These are phyloP conservation scores for Phaeodactylum tricornutum DNA, from an alignment of 108 stramenopile genomes.

Conservation along the genomic window DNA sequence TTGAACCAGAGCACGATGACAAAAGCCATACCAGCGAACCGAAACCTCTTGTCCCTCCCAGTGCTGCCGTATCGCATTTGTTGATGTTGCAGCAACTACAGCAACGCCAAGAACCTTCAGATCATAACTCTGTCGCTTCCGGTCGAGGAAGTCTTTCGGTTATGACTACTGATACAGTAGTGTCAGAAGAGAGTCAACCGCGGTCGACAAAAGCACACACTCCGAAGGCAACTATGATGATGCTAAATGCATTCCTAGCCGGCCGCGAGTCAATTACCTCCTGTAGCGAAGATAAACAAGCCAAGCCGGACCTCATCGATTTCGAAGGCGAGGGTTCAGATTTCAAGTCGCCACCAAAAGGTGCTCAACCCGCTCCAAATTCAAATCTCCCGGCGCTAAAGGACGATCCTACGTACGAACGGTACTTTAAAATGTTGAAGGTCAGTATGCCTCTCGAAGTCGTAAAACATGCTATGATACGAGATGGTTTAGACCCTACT, in stretches of 20 bases:
- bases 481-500: slow-evolving; percentile 73
- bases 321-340: not conserved
- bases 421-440: slow-evolving; percentile 78
- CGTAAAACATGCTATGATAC: slow-evolving; percentile 80
- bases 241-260: slow-evolving; percentile 13
- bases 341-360: not conserved
- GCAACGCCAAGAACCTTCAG: too few species aligned
- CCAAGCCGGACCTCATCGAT: not conserved
- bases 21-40: too few species aligned
- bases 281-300: not conserved
- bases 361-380: not conserved
- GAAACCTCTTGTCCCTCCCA: too few species aligned
- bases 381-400: slow-evolving; percentile 45
- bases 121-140: too few species aligned
- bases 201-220: slow-evolving; percentile 1
- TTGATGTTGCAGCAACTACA: slow-evolving; percentile 2
- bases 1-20: too few species aligned
- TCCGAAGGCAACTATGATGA: slow-evolving; percentile 12
- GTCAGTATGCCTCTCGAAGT: slow-evolving; percentile 77
- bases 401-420: slow-evolving; percentile 67
- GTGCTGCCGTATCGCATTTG: slow-evolving; percentile 1
- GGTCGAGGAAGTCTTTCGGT: too few species aligned
- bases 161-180: not conserved
- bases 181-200: not conserved
- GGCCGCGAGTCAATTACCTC: slow-evolving; percentile 8